Evolutionary conservation across 768 basidiomycete species (phyloP).

Genomic region (Kwoniella newhampshirensis): DNA sequence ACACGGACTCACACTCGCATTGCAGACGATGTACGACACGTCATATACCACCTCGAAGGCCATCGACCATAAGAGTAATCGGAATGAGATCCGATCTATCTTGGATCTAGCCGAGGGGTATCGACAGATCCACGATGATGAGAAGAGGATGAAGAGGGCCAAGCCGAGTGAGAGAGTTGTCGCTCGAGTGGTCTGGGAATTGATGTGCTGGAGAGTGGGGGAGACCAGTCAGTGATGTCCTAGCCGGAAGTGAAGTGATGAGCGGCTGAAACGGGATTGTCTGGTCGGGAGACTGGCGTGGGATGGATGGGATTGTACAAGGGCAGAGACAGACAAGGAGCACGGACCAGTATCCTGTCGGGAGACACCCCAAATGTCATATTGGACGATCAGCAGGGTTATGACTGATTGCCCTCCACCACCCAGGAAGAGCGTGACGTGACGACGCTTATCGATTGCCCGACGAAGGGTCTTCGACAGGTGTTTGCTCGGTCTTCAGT

Average conservation of each 20-base stretch:
- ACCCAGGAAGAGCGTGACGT: no score
- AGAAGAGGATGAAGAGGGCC: conserved; percentile 4
- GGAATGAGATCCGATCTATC: conserved; percentile 26
- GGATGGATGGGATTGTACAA: not conserved
- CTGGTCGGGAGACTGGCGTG: no score
- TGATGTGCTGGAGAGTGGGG: not conserved
- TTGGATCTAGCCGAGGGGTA: conserved; percentile 4
- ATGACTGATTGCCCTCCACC: no score
- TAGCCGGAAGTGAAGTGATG: no score
- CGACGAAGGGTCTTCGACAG: no score
- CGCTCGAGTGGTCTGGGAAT: not conserved
- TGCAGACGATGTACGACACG: conserved; percentile 15
- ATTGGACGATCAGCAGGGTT: not conserved
- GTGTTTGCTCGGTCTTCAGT: no score
- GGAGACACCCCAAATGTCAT: not conserved
- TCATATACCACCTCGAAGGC: conserved; percentile 26
- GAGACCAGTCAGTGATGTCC: no score
- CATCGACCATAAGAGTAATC: conserved; percentile 30
- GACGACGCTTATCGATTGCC: no score
- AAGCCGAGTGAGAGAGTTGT: conserved; percentile 1
- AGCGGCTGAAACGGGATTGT: no score
- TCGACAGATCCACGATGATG: conserved; percentile 6
- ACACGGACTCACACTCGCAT: conserved; percentile 10
- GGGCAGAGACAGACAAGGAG: not conserved
- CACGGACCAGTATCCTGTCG: not conserved